A percentile compares a stretch with the other conserved stretches of the same genome.
Conservation (phyloP, 2,329 filamentous ascomycete species). For the Triangularia verruculosa region DNA sequence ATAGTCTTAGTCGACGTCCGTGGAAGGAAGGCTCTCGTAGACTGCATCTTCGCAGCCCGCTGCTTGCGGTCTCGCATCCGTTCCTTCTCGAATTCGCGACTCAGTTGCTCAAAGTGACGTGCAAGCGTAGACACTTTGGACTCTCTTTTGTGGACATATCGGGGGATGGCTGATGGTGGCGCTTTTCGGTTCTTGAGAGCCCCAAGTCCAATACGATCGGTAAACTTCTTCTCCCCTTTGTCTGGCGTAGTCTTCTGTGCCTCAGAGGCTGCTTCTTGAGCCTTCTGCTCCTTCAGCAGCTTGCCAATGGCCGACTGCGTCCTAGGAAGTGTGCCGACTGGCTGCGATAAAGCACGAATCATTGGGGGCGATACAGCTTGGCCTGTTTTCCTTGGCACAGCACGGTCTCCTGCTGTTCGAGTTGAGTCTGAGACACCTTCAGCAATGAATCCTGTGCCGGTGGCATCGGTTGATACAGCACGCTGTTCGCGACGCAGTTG, state of each 20-base stretch:
- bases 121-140: slow-evolving; percentile 87
- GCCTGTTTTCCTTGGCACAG: slow-evolving; percentile 44
- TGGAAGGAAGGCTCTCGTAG: slow-evolving; percentile 76
- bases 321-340: slow-evolving; percentile 45
- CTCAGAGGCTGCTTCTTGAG: slow-evolving; percentile 31
- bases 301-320: slow-evolving; percentile 46
- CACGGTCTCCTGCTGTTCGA: slow-evolving; percentile 25
- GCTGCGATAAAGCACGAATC: slow-evolving; percentile 52
- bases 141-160: slow-evolving; percentile 73
- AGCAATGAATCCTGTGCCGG: slow-evolving; percentile 11
- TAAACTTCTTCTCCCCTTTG: slow-evolving; percentile 70
- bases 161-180: slow-evolving; percentile 76
- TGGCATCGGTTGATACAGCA: slow-evolving; percentile 34
- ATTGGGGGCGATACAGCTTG: slow-evolving; percentile 51
- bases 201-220: slow-evolving; percentile 66
- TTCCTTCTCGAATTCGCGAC: slow-evolving; percentile 94
- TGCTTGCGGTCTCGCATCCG: slow-evolving; percentile 80
- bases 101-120: slow-evolving; percentile 94
- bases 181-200: slow-evolving; percentile 61
- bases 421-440: slow-evolving; percentile 23
- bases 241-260: slow-evolving; percentile 35
- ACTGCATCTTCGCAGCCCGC: slow-evolving; percentile 69
- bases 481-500: slow-evolving; percentile 52
- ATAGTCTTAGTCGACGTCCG: slow-evolving; percentile 92
- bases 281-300: slow-evolving; percentile 34